Base-by-base conservation (phyloP, 176 grass and related monocot species). In the Rhynchospora breviuscula region DNA sequence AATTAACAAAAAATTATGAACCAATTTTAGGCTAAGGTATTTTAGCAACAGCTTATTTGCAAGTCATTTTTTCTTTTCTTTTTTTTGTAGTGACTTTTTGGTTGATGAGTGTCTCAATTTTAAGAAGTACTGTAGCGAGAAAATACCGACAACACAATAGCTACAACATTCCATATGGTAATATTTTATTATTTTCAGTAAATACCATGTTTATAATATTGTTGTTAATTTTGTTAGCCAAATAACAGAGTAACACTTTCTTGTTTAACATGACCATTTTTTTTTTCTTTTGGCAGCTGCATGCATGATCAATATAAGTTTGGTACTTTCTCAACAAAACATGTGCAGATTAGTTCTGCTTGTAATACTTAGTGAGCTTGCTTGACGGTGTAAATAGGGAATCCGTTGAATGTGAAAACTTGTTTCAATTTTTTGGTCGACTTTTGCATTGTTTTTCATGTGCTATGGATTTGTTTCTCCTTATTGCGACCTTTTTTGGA, bases 111-210 rank as follows among this genome's bases (percentile, higher is more conserved):
- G 95, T 56, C 85, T 90, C 60, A 94, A 86, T 56, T 98, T 98
- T 81, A 98, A 95, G 85, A 98, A 90, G 83, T 90, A 87, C 18
- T 98, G 95, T 70, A 90, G 73, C 6, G 95, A 98, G 81, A 35
- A 84, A 19, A 69, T 83, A 45, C 78, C 92, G 26, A 84, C 86
- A 49, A 86, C 79, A 48, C 71, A 90, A 60, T 92, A 93, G 82
- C 58, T 33, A 77, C 48, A 56, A 77, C 48, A 76, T 76, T 76
- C 56, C 25, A n/a, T 56, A 11, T 57, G 65, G 79, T 66, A 89
- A 80, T 21, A 10, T 53, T 84, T 67, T 4, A 89, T 77, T 21
- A 10, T 53, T 84, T 67, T 4, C 11, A 45, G 17, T 44, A 49
- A 10, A 56, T 3, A 33, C 2, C 12, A 31, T 77, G 17, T 21